Conservation (phyloP, 2,329 filamentous ascomycete species). For the Diaporthe sp. region DNA sequence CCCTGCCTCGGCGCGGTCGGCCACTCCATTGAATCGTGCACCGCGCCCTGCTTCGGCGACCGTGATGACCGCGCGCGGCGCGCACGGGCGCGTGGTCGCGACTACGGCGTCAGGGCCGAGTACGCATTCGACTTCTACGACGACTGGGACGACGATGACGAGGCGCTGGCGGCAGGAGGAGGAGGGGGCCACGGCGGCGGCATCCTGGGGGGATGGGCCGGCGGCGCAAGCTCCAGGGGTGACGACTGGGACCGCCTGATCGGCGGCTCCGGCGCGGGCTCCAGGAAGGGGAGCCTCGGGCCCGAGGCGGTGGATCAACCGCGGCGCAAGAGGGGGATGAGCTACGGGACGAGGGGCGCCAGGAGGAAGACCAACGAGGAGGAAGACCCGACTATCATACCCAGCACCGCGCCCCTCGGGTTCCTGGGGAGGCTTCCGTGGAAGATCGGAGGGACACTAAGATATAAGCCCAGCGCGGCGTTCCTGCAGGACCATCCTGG, state of each 20-base stretch:
- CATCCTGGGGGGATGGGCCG: slow-evolving; percentile 68
- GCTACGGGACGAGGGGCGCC: slow-evolving; percentile 80
- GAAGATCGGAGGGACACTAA: slow-evolving; percentile 83
- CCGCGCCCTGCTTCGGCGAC: slow-evolving; percentile 77
- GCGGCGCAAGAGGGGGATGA: slow-evolving; percentile 85
- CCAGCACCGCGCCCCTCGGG: slow-evolving; percentile 86
- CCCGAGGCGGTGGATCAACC: slow-evolving; percentile 74
- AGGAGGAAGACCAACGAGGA: slow-evolving; percentile 63
- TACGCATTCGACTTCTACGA: slow-evolving; percentile 97
- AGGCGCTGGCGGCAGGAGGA: slow-evolving; percentile 45
- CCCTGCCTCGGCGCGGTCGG: slow-evolving; percentile 82
- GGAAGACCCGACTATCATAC: slow-evolving; percentile 91
- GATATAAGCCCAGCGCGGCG: slow-evolving; percentile 92
- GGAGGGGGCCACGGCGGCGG: slow-evolving; percentile 61
- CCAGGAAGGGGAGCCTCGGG: slow-evolving; percentile 46
- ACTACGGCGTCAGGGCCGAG: slow-evolving; percentile 75
- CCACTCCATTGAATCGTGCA: slow-evolving; percentile 79
- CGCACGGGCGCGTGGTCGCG: slow-evolving; percentile 72
- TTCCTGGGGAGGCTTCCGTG: slow-evolving; percentile 89
- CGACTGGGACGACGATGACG: slow-evolving; percentile 81
- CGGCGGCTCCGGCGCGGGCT: slow-evolving; percentile 70
- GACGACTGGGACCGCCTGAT: slow-evolving; percentile 90
- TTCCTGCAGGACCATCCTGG: slow-evolving; percentile 91
- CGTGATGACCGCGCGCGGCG: slow-evolving; percentile 82
- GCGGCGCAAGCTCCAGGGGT: slow-evolving; percentile 48